phyloP scores from a whole-genome alignment of 2,329 filamentous ascomycete genomes.

The Aspergillus viridinutans region DNA sequence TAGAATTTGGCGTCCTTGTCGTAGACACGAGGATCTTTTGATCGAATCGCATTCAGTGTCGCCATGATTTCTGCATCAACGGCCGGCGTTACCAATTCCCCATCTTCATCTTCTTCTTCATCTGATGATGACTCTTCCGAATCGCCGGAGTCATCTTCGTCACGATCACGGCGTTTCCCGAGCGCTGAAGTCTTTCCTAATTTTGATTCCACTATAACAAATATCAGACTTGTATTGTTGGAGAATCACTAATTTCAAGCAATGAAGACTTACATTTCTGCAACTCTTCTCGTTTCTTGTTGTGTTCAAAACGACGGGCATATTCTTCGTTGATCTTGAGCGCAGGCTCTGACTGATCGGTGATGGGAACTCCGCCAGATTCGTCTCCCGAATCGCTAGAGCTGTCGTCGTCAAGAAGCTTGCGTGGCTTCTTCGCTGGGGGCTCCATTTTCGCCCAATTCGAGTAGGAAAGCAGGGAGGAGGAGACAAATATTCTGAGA shows the following conservation, averaged over 20 bases:
- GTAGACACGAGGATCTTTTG: slow-evolving; percentile 88
- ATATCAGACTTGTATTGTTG: not conserved
- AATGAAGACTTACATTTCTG: slow-evolving; percentile 44
- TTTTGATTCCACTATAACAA: slow-evolving; percentile 77
- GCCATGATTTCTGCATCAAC: slow-evolving; percentile 84
- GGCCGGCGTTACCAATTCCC: slow-evolving; percentile 76
- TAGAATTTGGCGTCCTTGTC: slow-evolving; percentile 78
- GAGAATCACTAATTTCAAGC: not conserved
- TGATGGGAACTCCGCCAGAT: slow-evolving; percentile 37
- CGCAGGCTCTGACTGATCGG: slow-evolving; percentile 29
- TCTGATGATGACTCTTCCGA: slow-evolving; percentile 65
- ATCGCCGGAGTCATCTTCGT: slow-evolving; percentile 47
- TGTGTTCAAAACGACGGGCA: slow-evolving; percentile 86
- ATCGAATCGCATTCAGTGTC: slow-evolving; percentile 80
- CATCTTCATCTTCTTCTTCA: slow-evolving; percentile 86
- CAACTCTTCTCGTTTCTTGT: slow-evolving; percentile 91
- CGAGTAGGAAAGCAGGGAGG: not conserved
- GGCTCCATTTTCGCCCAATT: slow-evolving; percentile 33
- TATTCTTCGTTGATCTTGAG: slow-evolving; percentile 90
- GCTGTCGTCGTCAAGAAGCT: slow-evolving; percentile 38
- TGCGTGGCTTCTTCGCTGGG: slow-evolving; percentile 39
- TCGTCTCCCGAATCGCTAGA: slow-evolving; percentile 38
- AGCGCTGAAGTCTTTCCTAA: slow-evolving; percentile 52
- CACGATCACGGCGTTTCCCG: slow-evolving; percentile 34
- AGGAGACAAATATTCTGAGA: slow-evolving; percentile 2